Evolutionary conservation across 768 basidiomycete genomes (phyloP).

Genomic region (Naganishia vishniacii): DNA sequence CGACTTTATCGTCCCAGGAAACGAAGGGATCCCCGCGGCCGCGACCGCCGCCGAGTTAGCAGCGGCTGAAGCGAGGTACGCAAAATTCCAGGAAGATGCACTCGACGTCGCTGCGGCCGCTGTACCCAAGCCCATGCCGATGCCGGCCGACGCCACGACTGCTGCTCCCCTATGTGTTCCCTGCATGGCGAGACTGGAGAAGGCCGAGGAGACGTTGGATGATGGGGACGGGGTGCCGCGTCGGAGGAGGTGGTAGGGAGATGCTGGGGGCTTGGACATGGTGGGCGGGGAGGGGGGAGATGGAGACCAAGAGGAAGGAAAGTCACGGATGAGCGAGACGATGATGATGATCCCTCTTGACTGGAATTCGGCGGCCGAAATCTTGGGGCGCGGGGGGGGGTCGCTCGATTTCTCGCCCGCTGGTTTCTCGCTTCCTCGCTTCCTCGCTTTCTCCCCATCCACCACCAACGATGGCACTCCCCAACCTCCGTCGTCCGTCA

Average conservation of each 20-base stretch:
- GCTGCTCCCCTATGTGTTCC: background rate
- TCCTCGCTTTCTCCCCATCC: no score
- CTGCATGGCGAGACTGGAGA: background rate
- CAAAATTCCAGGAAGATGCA: background rate
- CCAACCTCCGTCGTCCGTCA: no score
- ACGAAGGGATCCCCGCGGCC: background rate
- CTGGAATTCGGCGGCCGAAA: no score
- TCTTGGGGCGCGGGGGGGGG: no score
- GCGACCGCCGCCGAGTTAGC: no score
- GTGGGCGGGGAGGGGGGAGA: background rate
- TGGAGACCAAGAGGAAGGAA: no score
- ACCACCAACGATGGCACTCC: no score
- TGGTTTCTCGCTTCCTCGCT: no score
- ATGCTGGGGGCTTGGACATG: background rate
- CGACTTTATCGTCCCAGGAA: background rate
- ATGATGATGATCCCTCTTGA: no score
- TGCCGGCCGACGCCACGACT: background rate
- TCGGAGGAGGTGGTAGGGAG: conserved; percentile 3
- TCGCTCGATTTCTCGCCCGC: no score
- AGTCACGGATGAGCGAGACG: no score
- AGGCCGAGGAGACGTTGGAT: background rate
- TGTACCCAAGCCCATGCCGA: background rate
- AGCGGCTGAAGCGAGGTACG: background rate
- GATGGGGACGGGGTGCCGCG: background rate
- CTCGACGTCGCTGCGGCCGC: background rate